These are phyloP conservation scores for Pluteus cervinus DNA, from an alignment of 768 basidiomycete species.

Conservation along the genomic window DNA sequence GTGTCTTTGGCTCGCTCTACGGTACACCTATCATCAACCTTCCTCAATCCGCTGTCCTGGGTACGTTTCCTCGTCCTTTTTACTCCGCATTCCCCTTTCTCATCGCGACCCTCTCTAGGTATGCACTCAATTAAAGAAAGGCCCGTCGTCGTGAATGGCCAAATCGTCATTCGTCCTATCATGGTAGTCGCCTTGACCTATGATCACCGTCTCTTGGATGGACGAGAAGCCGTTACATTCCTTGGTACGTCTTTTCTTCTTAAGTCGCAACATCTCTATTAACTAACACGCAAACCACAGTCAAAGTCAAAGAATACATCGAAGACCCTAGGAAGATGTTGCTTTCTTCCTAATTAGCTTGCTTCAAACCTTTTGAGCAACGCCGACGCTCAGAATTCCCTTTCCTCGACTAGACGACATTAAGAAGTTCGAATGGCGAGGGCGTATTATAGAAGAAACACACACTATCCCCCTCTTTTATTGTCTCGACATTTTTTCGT, in stretches of 20 bases:
- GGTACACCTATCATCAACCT: slow-evolving; percentile 99
- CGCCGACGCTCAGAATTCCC: too few relatives aligned
- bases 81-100: neutral
- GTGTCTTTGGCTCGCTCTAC: slow-evolving; percentile 95
- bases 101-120: slow-evolving; percentile 30
- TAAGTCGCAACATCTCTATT: neutral
- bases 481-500: too few relatives aligned
- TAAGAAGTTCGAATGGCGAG: too few relatives aligned
- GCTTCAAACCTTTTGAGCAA: too few relatives aligned
- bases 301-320: slow-evolving; percentile 89
- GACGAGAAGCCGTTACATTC: slow-evolving; percentile 95
- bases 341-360: slow-evolving; percentile 38
- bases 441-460: too few relatives aligned
- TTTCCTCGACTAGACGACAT: too few relatives aligned
- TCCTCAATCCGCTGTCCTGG: slow-evolving; percentile 91
- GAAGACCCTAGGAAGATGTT: slow-evolving; percentile 95
- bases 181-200: slow-evolving; percentile 95
- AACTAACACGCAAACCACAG: slow-evolving; percentile 28
- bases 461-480: too few relatives aligned
- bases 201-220: slow-evolving; percentile 93
- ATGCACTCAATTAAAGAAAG: slow-evolving; percentile 96
- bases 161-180: slow-evolving; percentile 95
- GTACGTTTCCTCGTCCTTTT: slow-evolving; percentile 27
- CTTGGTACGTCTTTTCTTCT: slow-evolving; percentile 56
- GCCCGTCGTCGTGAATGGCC: slow-evolving; percentile 86